These are phyloP conservation scores for Plasmodium blacklocki DNA, from an alignment of 169 alveolate genomes.

Conservation along the genomic window DNA sequence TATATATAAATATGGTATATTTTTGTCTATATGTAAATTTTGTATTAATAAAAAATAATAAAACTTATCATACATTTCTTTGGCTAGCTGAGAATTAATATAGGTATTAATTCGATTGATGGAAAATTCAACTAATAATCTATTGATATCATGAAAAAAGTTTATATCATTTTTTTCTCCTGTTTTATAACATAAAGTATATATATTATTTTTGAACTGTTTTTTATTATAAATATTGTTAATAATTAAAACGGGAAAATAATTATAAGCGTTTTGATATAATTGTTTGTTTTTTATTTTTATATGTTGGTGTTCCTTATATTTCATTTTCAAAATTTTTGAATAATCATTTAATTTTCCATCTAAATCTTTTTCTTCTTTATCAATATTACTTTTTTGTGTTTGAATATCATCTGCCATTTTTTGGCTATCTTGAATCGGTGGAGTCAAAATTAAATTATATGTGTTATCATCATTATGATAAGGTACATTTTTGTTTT, in stretches of 20 bases:
- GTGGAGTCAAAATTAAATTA: too few relatives aligned
- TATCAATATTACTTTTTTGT: too few relatives aligned
- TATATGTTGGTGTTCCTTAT: too few relatives aligned
- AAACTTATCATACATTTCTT: slow-evolving; percentile 37
- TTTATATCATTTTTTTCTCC: slow-evolving; percentile 38
- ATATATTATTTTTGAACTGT: slow-evolving; percentile 41
- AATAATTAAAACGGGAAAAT: slow-evolving; percentile 16
- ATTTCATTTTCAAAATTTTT: too few relatives aligned
- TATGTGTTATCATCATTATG: too few relatives aligned
- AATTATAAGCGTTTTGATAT: background rate
- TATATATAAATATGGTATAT: slow-evolving; percentile 34
- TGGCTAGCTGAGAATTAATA: slow-evolving; percentile 17
- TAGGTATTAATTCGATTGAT: slow-evolving; percentile 17
- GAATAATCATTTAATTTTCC: too few relatives aligned
- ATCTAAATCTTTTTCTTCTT: too few relatives aligned
- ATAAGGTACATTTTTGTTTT: too few relatives aligned
- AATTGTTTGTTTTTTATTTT: too few relatives aligned
- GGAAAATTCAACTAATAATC: slow-evolving; percentile 44
- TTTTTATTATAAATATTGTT: slow-evolving; percentile 33
- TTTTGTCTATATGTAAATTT: slow-evolving; percentile 56
- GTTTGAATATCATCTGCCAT: too few relatives aligned
- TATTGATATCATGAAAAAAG: slow-evolving; percentile 27
- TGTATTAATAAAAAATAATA: slow-evolving; percentile 49
- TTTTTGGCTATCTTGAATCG: too few relatives aligned
- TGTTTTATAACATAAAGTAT: slow-evolving; percentile 47